phyloP scores from a whole-genome alignment of 2,329 filamentous ascomycete genomes.

The Penicillium sp. region DNA sequence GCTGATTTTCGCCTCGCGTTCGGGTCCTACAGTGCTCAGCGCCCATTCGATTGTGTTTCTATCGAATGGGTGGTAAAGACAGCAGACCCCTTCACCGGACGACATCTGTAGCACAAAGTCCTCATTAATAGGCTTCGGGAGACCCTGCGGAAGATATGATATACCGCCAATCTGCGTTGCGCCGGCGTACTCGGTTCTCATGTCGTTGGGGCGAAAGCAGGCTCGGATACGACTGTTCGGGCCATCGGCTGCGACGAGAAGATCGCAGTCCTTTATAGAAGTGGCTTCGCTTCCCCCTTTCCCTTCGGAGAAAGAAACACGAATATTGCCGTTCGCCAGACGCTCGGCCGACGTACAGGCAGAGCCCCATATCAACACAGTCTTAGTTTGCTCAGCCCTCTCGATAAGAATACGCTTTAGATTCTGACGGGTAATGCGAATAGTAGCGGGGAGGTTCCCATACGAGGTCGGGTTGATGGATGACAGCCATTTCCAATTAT shows the following conservation, averaged over 20 bases:
- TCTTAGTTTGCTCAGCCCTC: background rate
- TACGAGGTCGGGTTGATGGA: slow-evolving; percentile 7
- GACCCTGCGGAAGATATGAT: slow-evolving; percentile 35
- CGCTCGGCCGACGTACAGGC: slow-evolving; percentile 7
- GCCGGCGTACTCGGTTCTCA: slow-evolving; percentile 40
- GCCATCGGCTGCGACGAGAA: slow-evolving; percentile 52
- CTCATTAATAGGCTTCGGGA: slow-evolving; percentile 34
- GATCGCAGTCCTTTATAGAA: slow-evolving; percentile 38
- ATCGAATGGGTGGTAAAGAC: slow-evolving; percentile 5
- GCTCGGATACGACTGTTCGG: slow-evolving; percentile 46
- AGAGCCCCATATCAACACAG: slow-evolving; percentile 1
- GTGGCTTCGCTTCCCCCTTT: slow-evolving; percentile 20
- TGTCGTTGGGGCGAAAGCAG: slow-evolving; percentile 43
- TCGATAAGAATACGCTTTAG: slow-evolving; percentile 6
- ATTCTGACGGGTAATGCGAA: slow-evolving; percentile 1
- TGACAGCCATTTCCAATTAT: slow-evolving; percentile 7
- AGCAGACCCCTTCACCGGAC: slow-evolving; percentile 8
- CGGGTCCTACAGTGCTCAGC: background rate
- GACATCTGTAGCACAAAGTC: slow-evolving; percentile 6
- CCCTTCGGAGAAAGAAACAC: slow-evolving; percentile 40
- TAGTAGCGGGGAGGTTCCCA: slow-evolving; percentile 3
- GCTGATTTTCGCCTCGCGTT: slow-evolving; percentile 1
- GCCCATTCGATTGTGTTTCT: slow-evolving; percentile 4
- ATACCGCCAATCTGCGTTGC: slow-evolving; percentile 45
- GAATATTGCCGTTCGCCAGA: slow-evolving; percentile 7